phyloP scores from a whole-genome alignment of 495 filamentous ascomycete genomes.

The Penicillium diatomitis region DNA sequence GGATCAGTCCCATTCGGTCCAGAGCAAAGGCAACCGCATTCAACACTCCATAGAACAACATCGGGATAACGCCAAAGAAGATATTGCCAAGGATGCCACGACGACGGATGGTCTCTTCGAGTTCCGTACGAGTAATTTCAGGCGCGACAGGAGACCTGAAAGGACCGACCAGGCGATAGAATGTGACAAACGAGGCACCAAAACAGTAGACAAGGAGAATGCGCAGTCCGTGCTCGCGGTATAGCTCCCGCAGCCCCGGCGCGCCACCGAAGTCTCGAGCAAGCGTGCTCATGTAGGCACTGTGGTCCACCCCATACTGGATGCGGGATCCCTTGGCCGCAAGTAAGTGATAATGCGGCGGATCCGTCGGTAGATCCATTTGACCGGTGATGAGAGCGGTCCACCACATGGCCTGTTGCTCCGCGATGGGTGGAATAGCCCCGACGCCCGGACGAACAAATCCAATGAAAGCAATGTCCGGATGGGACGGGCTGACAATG shows the following conservation, averaged over 20 bases:
- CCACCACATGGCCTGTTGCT: slow-evolving; percentile 11
- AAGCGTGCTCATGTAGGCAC: slow-evolving; percentile 11
- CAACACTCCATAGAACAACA: slow-evolving; percentile 8
- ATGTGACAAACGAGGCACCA: slow-evolving; percentile 10
- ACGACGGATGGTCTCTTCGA: slow-evolving; percentile 8
- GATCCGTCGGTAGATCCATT: slow-evolving; percentile 5
- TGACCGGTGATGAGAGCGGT: slow-evolving; percentile 6
- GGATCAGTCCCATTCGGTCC: slow-evolving; percentile 5
- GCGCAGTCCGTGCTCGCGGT: slow-evolving; percentile 5
- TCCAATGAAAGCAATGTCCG: slow-evolving; percentile 12
- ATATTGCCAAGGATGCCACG: slow-evolving; percentile 6
- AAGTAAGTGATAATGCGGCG: slow-evolving; percentile 9
- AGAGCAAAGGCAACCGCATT: slow-evolving; percentile 6
- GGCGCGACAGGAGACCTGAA: slow-evolving; percentile 9
- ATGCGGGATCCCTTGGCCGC: slow-evolving; percentile 6
- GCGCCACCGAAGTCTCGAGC: slow-evolving; percentile 9
- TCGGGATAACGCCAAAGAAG: slow-evolving; percentile 8
- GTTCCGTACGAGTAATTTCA: slow-evolving; percentile 6
- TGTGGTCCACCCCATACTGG: slow-evolving; percentile 10
- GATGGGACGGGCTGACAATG: slow-evolving; percentile 6
- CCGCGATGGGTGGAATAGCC: slow-evolving; percentile 10
- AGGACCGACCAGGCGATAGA: slow-evolving; percentile 7
- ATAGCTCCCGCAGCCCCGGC: slow-evolving; percentile 5
- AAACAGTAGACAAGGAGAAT: slow-evolving; percentile 8
- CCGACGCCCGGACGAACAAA: slow-evolving; percentile 12